Evolutionary conservation across 768 basidiomycete species (phyloP).

Genomic region (Mycena galopus): DNA sequence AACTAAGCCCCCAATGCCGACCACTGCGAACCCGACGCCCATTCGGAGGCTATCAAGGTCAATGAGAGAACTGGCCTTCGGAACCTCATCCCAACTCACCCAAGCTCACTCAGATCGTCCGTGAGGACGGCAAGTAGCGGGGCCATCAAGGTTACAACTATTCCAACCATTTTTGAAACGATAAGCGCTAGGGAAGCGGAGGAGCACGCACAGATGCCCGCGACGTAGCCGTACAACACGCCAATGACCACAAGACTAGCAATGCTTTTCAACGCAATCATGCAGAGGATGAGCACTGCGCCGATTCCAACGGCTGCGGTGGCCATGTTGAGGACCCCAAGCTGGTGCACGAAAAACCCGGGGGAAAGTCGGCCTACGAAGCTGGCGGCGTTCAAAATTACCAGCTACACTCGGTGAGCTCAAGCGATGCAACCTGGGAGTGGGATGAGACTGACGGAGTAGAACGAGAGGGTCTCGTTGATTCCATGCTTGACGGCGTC

Average conservation of each 20-base stretch:
- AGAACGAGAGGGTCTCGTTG: conserved; percentile 50
- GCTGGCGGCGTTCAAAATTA: conserved; percentile 53
- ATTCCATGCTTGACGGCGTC: conserved; percentile 46
- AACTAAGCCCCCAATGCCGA: neutral
- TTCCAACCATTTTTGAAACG: no score
- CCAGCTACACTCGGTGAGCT: conserved; percentile 38
- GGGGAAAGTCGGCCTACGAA: conserved; percentile 54
- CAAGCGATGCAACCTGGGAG: neutral
- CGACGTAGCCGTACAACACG: conserved; percentile 48
- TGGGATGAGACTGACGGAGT: conserved; percentile 50
- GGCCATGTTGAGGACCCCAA: conserved; percentile 46
- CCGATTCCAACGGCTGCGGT: conserved; percentile 39
- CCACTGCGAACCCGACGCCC: conserved; percentile 38
- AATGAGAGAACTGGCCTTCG: neutral
- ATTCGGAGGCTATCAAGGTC: conserved; percentile 39
- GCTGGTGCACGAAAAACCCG: conserved; percentile 47
- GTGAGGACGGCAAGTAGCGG: conserved; percentile 49
- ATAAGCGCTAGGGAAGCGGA: neutral
- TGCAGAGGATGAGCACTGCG: conserved; percentile 46
- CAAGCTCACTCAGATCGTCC: conserved; percentile 48
- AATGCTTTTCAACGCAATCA: conserved; percentile 45
- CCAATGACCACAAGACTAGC: conserved; percentile 44
- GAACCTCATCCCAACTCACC: conserved; percentile 43
- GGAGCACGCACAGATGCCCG: conserved; percentile 48
- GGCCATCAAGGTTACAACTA: conserved; percentile 46